These are phyloP conservation scores for Amaranthus tricolor DNA, from an alignment of 179 eudicot species.

Conservation along the genomic window DNA sequence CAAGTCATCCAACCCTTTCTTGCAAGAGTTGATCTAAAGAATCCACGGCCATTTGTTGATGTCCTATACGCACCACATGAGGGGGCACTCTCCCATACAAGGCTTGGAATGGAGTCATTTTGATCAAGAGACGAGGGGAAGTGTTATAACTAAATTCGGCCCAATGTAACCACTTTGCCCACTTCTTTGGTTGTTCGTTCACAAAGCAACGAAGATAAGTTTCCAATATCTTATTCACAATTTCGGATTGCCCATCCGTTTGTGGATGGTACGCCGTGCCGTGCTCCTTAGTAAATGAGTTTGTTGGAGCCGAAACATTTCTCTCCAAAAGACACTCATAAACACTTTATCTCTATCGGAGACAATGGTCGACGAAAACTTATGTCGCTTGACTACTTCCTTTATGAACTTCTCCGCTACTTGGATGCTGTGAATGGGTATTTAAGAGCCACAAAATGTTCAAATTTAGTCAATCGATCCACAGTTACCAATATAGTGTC, in stretches of 20 bases:
- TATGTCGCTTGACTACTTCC: neutral
- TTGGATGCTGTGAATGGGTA: neutral
- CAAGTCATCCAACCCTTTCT: neutral
- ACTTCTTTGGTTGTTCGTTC: neutral
- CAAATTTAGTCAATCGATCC: neutral
- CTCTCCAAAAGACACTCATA: neutral
- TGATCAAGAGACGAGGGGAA: neutral
- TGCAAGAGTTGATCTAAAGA: neutral
- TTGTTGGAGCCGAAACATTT: neutral
- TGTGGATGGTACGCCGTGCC: neutral
- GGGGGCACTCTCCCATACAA: neutral
- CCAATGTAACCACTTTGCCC: neutral
- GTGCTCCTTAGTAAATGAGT: neutral
- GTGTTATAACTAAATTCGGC: slow-evolving; percentile 9
- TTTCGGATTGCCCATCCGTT: neutral
- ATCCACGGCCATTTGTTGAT: neutral
- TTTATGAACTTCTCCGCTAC: neutral
- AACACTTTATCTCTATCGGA: slow-evolving; percentile 1
- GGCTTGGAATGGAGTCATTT: neutral
- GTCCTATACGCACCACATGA: neutral
- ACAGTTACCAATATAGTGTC: neutral
- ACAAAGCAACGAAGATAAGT: neutral
- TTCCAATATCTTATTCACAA: neutral
- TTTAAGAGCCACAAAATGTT: neutral
- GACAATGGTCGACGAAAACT: neutral